Conservation (phyloP, 345 rosid genomes). For the Euphorbia peplus region DNA sequence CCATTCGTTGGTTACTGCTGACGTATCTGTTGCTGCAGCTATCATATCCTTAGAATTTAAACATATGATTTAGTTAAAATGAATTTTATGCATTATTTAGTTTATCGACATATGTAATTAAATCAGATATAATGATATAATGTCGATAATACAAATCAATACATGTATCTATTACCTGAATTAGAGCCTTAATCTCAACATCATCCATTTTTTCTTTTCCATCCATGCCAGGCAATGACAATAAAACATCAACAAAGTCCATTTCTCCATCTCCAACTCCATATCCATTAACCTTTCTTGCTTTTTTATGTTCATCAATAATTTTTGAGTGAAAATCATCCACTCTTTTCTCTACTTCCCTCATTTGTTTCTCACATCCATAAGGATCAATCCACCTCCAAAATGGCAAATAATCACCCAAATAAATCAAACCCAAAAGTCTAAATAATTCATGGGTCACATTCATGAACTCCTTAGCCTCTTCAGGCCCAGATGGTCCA, state of each 20-base stretch:
- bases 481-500: slow-evolving; percentile 49
- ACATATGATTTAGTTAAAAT: too few species aligned
- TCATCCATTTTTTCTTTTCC: slow-evolving; percentile 72
- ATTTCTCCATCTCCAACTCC: slow-evolving; percentile 27
- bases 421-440: slow-evolving; percentile 72
- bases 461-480: slow-evolving; percentile 87
- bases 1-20: slow-evolving; percentile 97
- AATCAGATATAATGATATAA: too few species aligned
- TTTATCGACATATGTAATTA: too few species aligned
- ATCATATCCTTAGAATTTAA: slow-evolving; percentile 79
- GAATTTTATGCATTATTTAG: too few species aligned
- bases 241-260: slow-evolving; percentile 85
- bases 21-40: slow-evolving; percentile 93
- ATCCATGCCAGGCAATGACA: slow-evolving; percentile 72
- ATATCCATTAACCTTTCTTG: slow-evolving; percentile 18
- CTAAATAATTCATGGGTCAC: slow-evolving; percentile 67
- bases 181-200: slow-evolving; percentile 76
- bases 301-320: slow-evolving; percentile 60
- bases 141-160: too few species aligned
- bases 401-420: slow-evolving; percentile 83
- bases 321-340: slow-evolving; percentile 76
- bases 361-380: slow-evolving; percentile 78
- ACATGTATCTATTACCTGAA: slow-evolving; percentile 75
- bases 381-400: slow-evolving; percentile 91
- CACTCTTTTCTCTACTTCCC: slow-evolving; percentile 82